Evolutionary conservation across 2,329 filamentous ascomycete genomes (phyloP).

Genomic region (Paraphoma chrysanthemicola): DNA sequence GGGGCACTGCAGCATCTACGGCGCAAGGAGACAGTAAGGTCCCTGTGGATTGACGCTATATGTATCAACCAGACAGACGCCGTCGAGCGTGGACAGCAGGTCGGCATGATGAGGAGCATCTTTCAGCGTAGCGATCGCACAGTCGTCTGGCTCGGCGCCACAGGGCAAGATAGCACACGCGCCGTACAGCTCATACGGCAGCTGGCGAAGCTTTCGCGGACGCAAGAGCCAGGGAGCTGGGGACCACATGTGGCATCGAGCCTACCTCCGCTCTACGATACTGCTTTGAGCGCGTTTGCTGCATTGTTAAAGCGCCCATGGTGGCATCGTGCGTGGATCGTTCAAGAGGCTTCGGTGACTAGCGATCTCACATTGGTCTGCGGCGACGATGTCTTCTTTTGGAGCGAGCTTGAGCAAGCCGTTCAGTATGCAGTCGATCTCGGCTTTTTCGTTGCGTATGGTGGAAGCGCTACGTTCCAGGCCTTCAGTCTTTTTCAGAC

Average conservation of each 20-base stretch:
- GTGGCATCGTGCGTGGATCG: conserved; percentile 23
- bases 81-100: conserved; percentile 15
- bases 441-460: conserved; percentile 12
- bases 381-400: conserved; percentile 7
- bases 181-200: conserved; percentile 9
- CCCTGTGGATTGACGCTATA: conserved; percentile 14
- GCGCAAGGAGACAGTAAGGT: not conserved
- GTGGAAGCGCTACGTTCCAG: conserved; percentile 13
- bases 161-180: conserved; percentile 1
- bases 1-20: conserved; percentile 8
- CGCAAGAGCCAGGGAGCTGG: not conserved
- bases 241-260: not conserved
- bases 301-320: conserved; percentile 14
- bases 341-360: conserved; percentile 18
- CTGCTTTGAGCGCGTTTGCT: conserved; percentile 11
- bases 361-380: conserved; percentile 6
- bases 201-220: conserved; percentile 4
- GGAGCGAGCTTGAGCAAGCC: conserved; percentile 14
- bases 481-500: conserved; percentile 11
- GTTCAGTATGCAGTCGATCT: conserved; percentile 14
- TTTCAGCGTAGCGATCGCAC: conserved; percentile 28
- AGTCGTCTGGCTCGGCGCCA: conserved; percentile 37
- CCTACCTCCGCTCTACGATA: conserved; percentile 12
- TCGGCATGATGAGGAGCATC: conserved; percentile 30
- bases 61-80: conserved; percentile 12